These are phyloP conservation scores for Ustilago vetiveriae DNA, from an alignment of 1,284 basidiomycete genomes.

Conservation along the genomic window DNA sequence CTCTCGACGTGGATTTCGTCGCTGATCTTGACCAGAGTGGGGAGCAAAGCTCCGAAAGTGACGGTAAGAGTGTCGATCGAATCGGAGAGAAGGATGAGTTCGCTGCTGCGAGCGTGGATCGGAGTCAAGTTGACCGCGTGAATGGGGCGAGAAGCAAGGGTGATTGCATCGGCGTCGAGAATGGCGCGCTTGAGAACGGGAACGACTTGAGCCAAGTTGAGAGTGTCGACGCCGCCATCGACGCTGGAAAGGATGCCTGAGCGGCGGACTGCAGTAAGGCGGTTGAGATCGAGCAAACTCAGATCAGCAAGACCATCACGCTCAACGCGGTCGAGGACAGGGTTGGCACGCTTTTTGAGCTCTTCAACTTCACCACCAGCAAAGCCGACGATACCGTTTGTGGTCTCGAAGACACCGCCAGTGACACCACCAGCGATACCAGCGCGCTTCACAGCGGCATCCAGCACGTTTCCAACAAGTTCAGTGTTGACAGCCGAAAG, in stretches of 20 bases:
- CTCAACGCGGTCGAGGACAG: constrained; percentile 1
- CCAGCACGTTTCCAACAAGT: constrained; percentile 3
- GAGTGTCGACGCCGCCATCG: background rate
- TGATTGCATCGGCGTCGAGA: background rate
- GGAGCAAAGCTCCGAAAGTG: constrained; percentile 3
- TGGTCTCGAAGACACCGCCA: background rate
- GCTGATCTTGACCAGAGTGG: constrained; percentile 10
- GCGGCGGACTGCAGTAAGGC: constrained; percentile 2
- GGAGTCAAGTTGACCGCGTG: background rate
- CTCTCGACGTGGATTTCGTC: constrained; percentile 8
- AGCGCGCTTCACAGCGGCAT: constrained; percentile 10
- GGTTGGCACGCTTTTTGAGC: background rate
- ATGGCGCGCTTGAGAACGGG: constrained; percentile 11
- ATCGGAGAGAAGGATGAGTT: constrained; percentile 6
- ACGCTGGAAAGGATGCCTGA: constrained; percentile 11
- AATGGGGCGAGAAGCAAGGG: no score
- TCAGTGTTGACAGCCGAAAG: constrained; percentile 6
- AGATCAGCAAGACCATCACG: background rate
- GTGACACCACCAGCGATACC: constrained; percentile 2
- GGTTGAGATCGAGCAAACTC: constrained; percentile 9
- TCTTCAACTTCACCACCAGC: background rate
- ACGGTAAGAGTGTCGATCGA: constrained; percentile 12
- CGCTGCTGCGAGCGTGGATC: background rate
- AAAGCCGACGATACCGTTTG: background rate
- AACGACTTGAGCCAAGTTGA: constrained; percentile 4